Percentiles rank a stretch among this genome's conserved stretches.
Conservation (phyloP, 2,329 filamentous ascomycete genomes). For the Alternaria sp. region DNA sequence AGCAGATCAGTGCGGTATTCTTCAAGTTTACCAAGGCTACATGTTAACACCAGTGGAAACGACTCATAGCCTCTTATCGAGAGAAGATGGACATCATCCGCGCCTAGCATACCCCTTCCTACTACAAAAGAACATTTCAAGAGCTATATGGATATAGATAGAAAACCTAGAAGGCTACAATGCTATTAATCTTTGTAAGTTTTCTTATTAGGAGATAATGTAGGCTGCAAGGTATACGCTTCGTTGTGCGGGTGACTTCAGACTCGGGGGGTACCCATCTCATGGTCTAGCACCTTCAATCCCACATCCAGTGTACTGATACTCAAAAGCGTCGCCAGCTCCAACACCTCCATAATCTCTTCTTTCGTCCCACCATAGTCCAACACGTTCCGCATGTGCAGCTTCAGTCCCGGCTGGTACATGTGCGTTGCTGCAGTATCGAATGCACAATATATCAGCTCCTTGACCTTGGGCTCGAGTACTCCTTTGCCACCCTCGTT, state of each 20-base stretch:
- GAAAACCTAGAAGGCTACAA: no score
- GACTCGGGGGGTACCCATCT: conserved; percentile 11
- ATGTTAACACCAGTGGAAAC: no score
- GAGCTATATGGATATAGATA: no score
- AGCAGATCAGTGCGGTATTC: no score
- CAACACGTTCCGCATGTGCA: conserved; percentile 60
- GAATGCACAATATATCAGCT: conserved; percentile 60
- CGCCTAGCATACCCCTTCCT: no score
- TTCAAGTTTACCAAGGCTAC: no score
- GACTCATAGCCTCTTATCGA: no score
- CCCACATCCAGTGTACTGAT: conserved; percentile 42
- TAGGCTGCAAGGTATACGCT: no score
- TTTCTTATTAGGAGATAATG: no score
- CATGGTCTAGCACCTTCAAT: conserved; percentile 34
- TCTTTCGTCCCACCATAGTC: conserved; percentile 56
- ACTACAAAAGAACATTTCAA: no score
- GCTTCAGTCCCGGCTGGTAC: conserved; percentile 57
- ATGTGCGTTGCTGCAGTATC: conserved; percentile 59
- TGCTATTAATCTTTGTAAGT: no score
- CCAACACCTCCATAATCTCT: conserved; percentile 60
- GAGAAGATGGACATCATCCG: no score
- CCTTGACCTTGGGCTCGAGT: conserved; percentile 58
- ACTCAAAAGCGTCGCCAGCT: conserved; percentile 53
- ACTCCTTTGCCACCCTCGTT: conserved; percentile 42
- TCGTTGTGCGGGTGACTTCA: neutral